Base-by-base conservation (phyloP, 768 basidiomycete genomes). In the Boletales sp. region DNA sequence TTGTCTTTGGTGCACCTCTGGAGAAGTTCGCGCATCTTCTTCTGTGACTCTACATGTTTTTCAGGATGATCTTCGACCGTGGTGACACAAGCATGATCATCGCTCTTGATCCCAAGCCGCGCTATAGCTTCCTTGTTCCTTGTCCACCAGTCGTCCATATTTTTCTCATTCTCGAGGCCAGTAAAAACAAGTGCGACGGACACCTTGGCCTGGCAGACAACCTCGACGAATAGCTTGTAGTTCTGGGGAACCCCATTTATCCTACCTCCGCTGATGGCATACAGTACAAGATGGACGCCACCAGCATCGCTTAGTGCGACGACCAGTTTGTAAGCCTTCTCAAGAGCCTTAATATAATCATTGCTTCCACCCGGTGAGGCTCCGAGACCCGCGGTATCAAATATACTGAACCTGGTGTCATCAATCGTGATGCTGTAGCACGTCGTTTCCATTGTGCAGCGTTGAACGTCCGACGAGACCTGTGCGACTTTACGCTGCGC, bases 241-340 rank as follows among this genome's bases (percentile, higher is more conserved):
- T 61, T 61, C 38, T 57, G 56, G 24, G 59, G 51, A 0, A 60
- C 51, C 14, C 61, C 55, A 17, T 54, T 67, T 50, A 74, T 61
- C 40, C 65, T 50, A 1, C 66, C 63, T 2, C 59, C 68, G 2
- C 67, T 65, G 59, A 74, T 62, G 51, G 65, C 65, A 45, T 64
- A 73, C 1, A 74, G 55, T 8, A 76, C 65, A 13, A 74, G 69
- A 48, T 59, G 67, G 17, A 74, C 52, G 15, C 73, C 73, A 11
- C 59, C 67, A 8, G 34, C 24, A 0, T 17, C 17, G 3, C 41
- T 19, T n/a, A 73, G 55, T 5, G 37, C 50, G 21, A 41, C 34
- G 38, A 76, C 54, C 24, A 75, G 62, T 3, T 15, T 3, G 44
- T 55, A 54, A 11, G 62, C 54, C 5, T 56, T 53, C 34, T 48